A percentile compares a stretch with the other conserved stretches of the same genome.
Conservation (phyloP, 306 rosid species). For the Dalbergia cultrata region DNA sequence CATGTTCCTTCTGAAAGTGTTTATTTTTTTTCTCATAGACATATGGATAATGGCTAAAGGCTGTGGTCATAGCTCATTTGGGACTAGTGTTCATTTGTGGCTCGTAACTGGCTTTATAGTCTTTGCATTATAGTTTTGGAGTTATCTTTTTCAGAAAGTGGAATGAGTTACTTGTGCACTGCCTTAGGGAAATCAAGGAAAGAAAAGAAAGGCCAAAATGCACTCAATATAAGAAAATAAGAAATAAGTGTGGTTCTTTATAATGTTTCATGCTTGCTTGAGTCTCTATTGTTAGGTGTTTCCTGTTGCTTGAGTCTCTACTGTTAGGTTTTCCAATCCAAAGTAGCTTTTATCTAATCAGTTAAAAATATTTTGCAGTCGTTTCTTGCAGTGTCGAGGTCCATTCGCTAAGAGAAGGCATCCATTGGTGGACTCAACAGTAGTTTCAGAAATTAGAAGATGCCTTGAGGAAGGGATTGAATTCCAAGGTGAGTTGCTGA, state of each 20-base stretch:
- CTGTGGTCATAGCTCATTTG: slow-evolving; percentile 24
- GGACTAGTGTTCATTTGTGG: slow-evolving; percentile 31
- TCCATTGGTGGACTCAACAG: slow-evolving; percentile 86
- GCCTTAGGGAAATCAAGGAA: slow-evolving; percentile 35
- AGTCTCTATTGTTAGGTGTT: slow-evolving; percentile 28
- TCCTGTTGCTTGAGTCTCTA: not conserved
- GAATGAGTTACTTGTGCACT: slow-evolving; percentile 28
- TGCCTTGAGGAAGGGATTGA: slow-evolving; percentile 92
- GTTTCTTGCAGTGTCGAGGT: slow-evolving; percentile 98
- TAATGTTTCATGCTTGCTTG: slow-evolving; percentile 16
- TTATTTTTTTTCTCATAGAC: slow-evolving; percentile 6
- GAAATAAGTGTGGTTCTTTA: slow-evolving; percentile 10
- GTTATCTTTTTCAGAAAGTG: slow-evolving; percentile 17
- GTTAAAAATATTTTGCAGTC: slow-evolving; percentile 69
- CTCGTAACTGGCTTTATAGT: slow-evolving; percentile 22
- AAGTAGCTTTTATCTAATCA: slow-evolving; percentile 44
- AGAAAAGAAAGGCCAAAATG: slow-evolving; percentile 29
- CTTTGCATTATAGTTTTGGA: slow-evolving; percentile 17
- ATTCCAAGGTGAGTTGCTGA: slow-evolving; percentile 95
- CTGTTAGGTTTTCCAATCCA: not conserved
- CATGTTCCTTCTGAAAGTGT: slow-evolving; percentile 6
- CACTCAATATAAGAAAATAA: slow-evolving; percentile 21
- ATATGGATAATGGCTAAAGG: slow-evolving; percentile 21
- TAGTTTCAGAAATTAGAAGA: slow-evolving; percentile 88
- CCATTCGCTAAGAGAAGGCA: slow-evolving; percentile 99